These are phyloP conservation scores for Penicillium parvum DNA, from an alignment of 495 filamentous ascomycete species.

Conservation along the genomic window DNA sequence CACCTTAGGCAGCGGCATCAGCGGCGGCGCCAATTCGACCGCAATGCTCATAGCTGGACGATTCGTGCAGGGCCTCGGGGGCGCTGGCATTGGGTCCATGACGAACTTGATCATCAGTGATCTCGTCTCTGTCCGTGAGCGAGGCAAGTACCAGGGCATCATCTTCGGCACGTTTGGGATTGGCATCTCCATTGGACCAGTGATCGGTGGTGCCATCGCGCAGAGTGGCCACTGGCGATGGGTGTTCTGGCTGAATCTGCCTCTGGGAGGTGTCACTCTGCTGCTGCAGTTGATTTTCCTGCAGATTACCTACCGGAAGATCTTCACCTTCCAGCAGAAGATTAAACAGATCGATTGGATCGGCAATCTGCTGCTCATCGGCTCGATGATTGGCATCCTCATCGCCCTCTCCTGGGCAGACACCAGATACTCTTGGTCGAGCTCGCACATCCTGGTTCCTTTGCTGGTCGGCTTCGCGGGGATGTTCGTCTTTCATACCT, in stretches of 20 bases:
- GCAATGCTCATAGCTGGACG: constrained; percentile 51
- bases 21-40: constrained; percentile 47
- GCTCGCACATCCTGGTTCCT: constrained; percentile 66
- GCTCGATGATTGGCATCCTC: constrained; percentile 70
- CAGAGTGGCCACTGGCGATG: constrained; percentile 61
- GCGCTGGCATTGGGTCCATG: constrained; percentile 50
- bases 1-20: constrained; percentile 42
- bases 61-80: constrained; percentile 52
- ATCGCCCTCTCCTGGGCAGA: constrained; percentile 73
- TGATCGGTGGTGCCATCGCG: constrained; percentile 66
- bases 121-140: background rate
- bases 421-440: constrained; percentile 66
- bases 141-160: constrained; percentile 37
- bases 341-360: constrained; percentile 75
- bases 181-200: constrained; percentile 59
- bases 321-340: constrained; percentile 54
- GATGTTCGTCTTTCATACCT: no score
- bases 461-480: no score
- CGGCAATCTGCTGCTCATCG: constrained; percentile 64
- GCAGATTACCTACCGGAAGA: constrained; percentile 57
- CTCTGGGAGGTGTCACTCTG: constrained; percentile 52
- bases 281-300: constrained; percentile 55
- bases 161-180: constrained; percentile 52
- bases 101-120: constrained; percentile 54
- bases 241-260: constrained; percentile 72